A percentile compares a stretch with the other conserved stretches of the same genome.
These are phyloP conservation scores for Pythium brassicae DNA, from an alignment of 352 stramenopile species.

Conservation along the genomic window DNA sequence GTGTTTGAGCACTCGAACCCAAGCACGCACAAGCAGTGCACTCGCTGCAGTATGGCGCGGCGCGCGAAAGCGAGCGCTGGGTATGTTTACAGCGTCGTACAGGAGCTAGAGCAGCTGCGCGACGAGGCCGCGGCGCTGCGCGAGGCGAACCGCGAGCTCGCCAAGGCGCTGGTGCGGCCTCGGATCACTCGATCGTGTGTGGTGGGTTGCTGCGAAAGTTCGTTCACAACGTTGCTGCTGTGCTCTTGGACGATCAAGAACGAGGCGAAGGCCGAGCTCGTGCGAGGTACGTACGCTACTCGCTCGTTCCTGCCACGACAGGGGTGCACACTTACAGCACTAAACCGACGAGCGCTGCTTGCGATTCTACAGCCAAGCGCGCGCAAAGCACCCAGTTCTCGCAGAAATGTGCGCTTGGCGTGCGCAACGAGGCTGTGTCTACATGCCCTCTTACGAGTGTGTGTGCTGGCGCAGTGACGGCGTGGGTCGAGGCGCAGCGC, in stretches of 20 bases:
- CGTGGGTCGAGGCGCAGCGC: slow-evolving; percentile 4
- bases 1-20: slow-evolving; percentile 5
- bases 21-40: neutral
- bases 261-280: slow-evolving; percentile 46
- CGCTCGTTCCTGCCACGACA: neutral
- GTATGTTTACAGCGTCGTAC: slow-evolving; percentile 55
- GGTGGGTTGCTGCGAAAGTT: neutral
- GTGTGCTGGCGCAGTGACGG: neutral
- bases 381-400: slow-evolving; percentile 10
- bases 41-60: slow-evolving; percentile 20
- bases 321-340: too few relatives aligned
- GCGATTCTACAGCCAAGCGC: slow-evolving; percentile 1
- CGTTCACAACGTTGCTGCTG: neutral
- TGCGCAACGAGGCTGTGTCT: neutral
- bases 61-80: slow-evolving; percentile 26
- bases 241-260: slow-evolving; percentile 50
- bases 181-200: neutral
- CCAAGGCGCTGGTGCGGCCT: slow-evolving; percentile 48
- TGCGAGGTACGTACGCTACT: slow-evolving; percentile 21
- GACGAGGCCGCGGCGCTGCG: slow-evolving; percentile 33
- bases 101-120: slow-evolving; percentile 56
- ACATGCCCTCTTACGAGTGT: neutral
- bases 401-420: slow-evolving; percentile 2
- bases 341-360: too few relatives aligned
- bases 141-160: slow-evolving; percentile 58